Evolutionary conservation across 2,329 filamentous ascomycete species (phyloP), one percentile per base, ranked within the genome.

Genomic region (Pyrenophora tritici-repentis): DNA sequence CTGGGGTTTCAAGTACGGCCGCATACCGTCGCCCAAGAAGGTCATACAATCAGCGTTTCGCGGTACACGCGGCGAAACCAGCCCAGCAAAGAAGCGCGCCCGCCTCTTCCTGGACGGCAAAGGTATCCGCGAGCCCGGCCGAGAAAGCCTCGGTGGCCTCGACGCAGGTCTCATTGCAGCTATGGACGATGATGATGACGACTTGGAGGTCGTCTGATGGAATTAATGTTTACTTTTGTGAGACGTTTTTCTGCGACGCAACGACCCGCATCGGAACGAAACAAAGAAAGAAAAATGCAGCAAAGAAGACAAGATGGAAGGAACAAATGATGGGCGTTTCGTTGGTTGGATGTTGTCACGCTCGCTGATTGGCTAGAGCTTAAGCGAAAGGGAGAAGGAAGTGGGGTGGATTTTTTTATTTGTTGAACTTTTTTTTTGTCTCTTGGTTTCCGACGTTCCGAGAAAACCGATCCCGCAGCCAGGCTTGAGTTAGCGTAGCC

Each of bases 71-170:
- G 60, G 65, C 56, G 60, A 66, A 55, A 46, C 61, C 1, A 77
- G 73, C 56, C 67, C 78, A 50, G 70, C 65, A 33, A 79, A 79
- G 72, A 80, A 80, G 65, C 76, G 71, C 53, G 78, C 78, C n/a
- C 65, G 78, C 16, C 74, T 80, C 12, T 62, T 77, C 38, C 62
- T 80, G n/a, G 73, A 71, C 6, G 74, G 75, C 33, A 80, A 79
- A 57, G 79, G 79, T 4, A 77, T 81, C 35, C 67, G 78, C 24
- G 75, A 78, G 61, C 79, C 79, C 1, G 79, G 79, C 3, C 58
- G 79, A 36, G 79, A 81, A 40, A 79, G 76, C 56, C 56, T 75
- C 46, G 68, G 75, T 26, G 65, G 60, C 5, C 42, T 71, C 36
- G 68, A 73, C 31, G 61, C 72, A 14, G 71, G 70, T 6, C 54